Base-by-base conservation (phyloP, 495 filamentous ascomycete genomes). In the Penicillium paradoxum region DNA sequence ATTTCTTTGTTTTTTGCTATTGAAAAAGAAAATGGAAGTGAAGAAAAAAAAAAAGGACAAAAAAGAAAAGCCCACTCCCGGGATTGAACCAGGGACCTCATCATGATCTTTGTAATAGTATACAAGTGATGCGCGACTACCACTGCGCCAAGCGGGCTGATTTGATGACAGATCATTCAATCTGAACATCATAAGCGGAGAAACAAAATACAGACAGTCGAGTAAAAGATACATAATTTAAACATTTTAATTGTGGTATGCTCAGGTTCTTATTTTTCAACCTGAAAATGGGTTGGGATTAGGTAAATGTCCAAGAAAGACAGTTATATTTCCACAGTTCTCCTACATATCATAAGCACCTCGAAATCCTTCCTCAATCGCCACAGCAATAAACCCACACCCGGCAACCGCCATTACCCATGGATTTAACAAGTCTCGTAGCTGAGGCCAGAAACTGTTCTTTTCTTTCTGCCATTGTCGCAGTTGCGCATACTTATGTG, bases 371-470 rank as follows among this genome's bases (percentile, higher is more conserved):
- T 64, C 58, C 56, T 72, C 69, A 6, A 61, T 19, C 14, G 63
- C 53, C 25, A 67, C 69, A 15, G 59, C 65, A 17, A 61, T 67
- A 22, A 69, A 66, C 5, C 80, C 80, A 30, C 64, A 65, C 0
- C 72, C 77, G 1, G 75, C 54, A 2, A 83, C 69, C 37, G 68
- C 68, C 74, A 79, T 80, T 14, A 73, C 54, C 80, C 80, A 84
- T 45, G 74, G 75, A 41, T 80, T 83, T 30, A 55, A 51, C 9
- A 80, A 11, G 56, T 80, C 76, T 24, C 53, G 45, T 2, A 69
- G 32, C n/a, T 60, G 60, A 2, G 79, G 80, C 80, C 80, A 84
- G 64, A 84, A 77, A 32, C 74, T 73, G 51, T 84, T 84, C 56
- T 77, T 77, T 60, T 79, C 68, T 10, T 53, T 41, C n/a, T 69